Evolutionary conservation across 257 asterid species (phyloP).

Genomic region (Nicotiana noctiflora): DNA sequence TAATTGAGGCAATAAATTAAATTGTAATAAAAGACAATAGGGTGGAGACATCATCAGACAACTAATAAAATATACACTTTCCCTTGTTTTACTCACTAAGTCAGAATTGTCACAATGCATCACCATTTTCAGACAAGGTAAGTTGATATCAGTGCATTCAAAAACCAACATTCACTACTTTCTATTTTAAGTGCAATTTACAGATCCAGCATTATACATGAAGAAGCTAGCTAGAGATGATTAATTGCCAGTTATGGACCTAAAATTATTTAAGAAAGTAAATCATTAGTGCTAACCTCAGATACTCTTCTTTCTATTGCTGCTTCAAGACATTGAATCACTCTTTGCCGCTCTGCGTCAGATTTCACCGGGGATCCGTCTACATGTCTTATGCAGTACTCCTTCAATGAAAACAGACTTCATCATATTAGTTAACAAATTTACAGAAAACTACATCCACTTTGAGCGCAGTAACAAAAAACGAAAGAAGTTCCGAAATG

Average conservation of each 20-base stretch:
- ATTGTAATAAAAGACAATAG: background rate
- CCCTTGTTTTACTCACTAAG: background rate
- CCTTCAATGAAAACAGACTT: conserved; percentile 24
- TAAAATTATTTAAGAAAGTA: background rate
- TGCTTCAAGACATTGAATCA: conserved; percentile 62
- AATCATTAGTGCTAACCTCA: conserved; percentile 32
- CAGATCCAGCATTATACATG: no score
- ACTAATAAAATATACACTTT: background rate
- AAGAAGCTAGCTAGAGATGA: background rate
- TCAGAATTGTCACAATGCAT: background rate
- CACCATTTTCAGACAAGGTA: background rate
- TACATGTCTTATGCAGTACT: conserved; percentile 57
- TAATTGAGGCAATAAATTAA: background rate
- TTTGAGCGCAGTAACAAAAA: no score
- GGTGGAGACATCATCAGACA: background rate
- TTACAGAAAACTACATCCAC: background rate
- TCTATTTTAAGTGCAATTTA: no score
- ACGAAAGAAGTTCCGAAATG: background rate
- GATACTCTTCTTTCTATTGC: conserved; percentile 62
- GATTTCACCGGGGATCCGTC: conserved; percentile 58
- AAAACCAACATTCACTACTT: background rate
- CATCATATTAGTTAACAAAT: background rate
- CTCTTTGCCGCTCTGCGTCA: conserved; percentile 55
- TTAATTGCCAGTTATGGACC: background rate
- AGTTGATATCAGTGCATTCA: background rate